Conservation (phyloP, 192 early-diverging fungal species). For the Coemansia sp. region DNA sequence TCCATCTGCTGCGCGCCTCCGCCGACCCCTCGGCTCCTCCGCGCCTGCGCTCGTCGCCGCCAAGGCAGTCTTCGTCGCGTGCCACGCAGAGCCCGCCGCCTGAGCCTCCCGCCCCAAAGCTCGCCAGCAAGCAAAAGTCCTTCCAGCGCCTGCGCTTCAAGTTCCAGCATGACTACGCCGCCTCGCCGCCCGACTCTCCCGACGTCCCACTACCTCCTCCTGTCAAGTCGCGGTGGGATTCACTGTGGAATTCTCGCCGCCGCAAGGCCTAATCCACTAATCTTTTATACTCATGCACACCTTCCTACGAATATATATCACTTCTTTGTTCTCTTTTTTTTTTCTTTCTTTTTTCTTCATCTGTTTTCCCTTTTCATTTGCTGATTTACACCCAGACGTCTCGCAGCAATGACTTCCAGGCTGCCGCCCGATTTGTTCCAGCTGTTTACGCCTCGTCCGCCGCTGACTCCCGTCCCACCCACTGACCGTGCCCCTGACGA, state of each 20-base stretch:
- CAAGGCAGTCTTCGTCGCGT: background rate
- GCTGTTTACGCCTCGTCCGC: conserved; percentile 52
- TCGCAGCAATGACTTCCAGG: conserved; percentile 36
- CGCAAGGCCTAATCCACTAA: conserved; percentile 24
- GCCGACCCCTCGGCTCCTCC: background rate
- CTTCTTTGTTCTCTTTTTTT: background rate
- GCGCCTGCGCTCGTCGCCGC: background rate
- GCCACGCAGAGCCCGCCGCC: conserved; percentile 6
- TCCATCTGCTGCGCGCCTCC: background rate
- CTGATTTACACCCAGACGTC: background rate
- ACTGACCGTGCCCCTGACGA: conserved; percentile 34
- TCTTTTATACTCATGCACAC: background rate
- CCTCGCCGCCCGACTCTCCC: background rate
- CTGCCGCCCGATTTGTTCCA: conserved; percentile 48
- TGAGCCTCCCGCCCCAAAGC: background rate
- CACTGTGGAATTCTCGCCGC: conserved; percentile 45
- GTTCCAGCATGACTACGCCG: conserved; percentile 29
- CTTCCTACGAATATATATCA: background rate
- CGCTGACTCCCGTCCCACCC: conserved; percentile 25
- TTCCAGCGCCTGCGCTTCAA: conserved; percentile 43
- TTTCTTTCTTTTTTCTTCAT: background rate
- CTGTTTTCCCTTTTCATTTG: background rate
- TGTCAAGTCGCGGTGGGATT: conserved; percentile 41
- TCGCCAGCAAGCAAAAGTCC: conserved; percentile 36
- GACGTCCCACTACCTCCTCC: conserved; percentile 7